Conservation (phyloP, 2,329 filamentous ascomycete species). For the Zymoseptoria crescenta region DNA sequence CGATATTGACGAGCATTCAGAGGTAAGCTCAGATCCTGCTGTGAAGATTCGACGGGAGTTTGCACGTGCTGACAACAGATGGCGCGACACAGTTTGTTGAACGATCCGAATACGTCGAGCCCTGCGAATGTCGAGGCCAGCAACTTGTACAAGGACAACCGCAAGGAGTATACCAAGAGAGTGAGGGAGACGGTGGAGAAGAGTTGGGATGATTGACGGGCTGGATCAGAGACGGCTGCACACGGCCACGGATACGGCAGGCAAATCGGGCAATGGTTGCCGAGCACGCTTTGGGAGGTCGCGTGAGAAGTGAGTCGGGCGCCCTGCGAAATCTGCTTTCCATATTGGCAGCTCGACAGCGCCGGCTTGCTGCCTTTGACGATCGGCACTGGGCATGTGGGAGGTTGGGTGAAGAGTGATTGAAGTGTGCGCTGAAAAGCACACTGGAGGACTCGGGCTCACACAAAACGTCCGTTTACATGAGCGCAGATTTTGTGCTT, state of each 20-base stretch:
- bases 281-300: not conserved
- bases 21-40: conserved; percentile 51
- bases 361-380: not conserved
- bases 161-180: conserved; percentile 90
- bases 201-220: conserved; percentile 76
- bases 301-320: not conserved
- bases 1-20: conserved; percentile 94
- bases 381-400: not conserved
- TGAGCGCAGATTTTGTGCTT: not conserved
- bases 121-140: conserved; percentile 97
- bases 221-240: not conserved
- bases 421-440: not conserved
- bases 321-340: too few species aligned
- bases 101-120: conserved; percentile 97
- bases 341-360: not conserved
- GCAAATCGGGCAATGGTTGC: not conserved
- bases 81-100: conserved; percentile 62
- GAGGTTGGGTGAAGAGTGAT: not conserved
- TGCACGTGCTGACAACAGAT: not conserved
- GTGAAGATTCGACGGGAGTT: not conserved
- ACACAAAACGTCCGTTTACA: not conserved
- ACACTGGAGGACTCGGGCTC: not conserved
- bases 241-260: not conserved
- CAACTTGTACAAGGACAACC: conserved; percentile 96
- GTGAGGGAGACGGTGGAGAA: conserved; percentile 97